Evolutionary conservation across 2,329 filamentous ascomycete genomes (phyloP).

Genomic region (Hypoxylon sp.): DNA sequence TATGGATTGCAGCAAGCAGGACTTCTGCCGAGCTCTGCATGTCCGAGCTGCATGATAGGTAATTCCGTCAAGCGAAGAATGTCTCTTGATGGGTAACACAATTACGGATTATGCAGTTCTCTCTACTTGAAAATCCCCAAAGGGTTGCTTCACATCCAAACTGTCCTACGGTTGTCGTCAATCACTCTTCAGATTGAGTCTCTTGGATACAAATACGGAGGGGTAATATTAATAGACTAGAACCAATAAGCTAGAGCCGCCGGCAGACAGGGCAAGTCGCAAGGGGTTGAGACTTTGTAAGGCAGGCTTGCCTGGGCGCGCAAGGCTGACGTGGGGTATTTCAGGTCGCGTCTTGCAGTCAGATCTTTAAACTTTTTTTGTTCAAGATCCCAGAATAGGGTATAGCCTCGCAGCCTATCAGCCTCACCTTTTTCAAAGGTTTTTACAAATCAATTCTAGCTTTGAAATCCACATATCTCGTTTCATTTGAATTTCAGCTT

Average conservation of each 20-base stretch:
- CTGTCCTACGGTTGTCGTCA: constrained; percentile 4
- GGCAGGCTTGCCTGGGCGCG: constrained; percentile 28
- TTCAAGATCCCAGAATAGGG: constrained; percentile 19
- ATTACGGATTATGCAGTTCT: constrained; percentile 13
- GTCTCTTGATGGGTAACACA: constrained; percentile 23
- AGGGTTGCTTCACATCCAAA: constrained; percentile 3
- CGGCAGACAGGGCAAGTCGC: constrained; percentile 18
- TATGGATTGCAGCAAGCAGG: constrained; percentile 22
- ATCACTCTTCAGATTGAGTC: background rate
- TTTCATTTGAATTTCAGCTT: background rate
- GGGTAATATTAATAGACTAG: constrained; percentile 25
- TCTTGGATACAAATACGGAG: constrained; percentile 11
- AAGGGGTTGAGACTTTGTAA: constrained; percentile 18
- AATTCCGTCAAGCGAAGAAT: constrained; percentile 36
- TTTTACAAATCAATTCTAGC: constrained; percentile 1
- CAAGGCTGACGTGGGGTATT: constrained; percentile 44
- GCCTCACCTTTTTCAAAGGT: constrained; percentile 30
- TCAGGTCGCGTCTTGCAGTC: constrained; percentile 28
- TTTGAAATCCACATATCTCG: constrained; percentile 8
- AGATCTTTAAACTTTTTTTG: constrained; percentile 39
- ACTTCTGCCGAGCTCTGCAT: constrained; percentile 39
- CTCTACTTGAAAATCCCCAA: constrained; percentile 2
- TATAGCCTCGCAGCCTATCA: constrained; percentile 27
- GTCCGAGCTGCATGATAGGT: constrained; percentile 34
- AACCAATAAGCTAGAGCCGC: constrained; percentile 32